phyloP scores from a whole-genome alignment of 139 green algal genomes.

The Parachlorella kessleri region DNA sequence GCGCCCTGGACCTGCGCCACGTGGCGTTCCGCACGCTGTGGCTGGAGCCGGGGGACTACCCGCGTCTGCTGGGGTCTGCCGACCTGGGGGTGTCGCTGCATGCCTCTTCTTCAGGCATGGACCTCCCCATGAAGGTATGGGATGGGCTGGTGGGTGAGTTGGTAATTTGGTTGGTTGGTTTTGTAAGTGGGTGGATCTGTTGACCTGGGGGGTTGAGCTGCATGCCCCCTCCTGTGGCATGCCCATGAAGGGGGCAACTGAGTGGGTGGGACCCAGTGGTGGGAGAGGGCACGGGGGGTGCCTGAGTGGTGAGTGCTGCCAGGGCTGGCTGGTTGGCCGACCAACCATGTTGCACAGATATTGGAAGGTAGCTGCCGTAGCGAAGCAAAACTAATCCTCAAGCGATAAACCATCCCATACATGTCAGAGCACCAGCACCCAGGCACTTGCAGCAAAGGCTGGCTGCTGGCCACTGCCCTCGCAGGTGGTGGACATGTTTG shows the following conservation, averaged over 20 bases:
- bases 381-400: no score
- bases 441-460: neutral
- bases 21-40: constrained; percentile 89
- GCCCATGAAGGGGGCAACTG: no score
- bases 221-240: no score
- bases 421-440: no score
- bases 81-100: constrained; percentile 96
- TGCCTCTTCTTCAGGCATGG: constrained; percentile 87
- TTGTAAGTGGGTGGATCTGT: no score
- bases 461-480: constrained; percentile 78
- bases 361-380: no score
- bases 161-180: neutral
- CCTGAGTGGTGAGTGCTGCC: no score
- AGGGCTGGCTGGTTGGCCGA: no score
- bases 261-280: no score
- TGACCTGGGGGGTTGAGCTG: no score
- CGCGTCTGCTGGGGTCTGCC: constrained; percentile 80
- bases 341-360: no score
- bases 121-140: constrained; percentile 97
- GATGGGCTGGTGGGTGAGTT: constrained; percentile 1
- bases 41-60: constrained; percentile 93
- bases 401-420: no score
- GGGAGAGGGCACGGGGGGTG: neutral
- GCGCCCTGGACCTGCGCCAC: constrained; percentile 60
- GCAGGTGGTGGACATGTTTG: constrained; percentile 99